Percentiles rank a stretch among this genome's conserved stretches.
phyloP scores from a whole-genome alignment of 768 basidiomycete species.

The Kwoniella pini region DNA sequence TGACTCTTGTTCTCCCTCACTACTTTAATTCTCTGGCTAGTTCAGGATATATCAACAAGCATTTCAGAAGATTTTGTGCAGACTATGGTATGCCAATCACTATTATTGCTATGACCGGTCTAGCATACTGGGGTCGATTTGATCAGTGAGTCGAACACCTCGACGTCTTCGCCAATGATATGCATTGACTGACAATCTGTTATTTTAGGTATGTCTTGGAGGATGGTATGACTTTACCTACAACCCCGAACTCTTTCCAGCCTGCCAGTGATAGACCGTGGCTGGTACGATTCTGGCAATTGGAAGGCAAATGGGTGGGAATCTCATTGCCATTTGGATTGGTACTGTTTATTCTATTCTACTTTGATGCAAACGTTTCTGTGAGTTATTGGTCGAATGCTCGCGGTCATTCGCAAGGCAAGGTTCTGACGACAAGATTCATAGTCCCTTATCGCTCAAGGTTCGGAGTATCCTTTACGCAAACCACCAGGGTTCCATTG shows the following conservation, averaged over 20 bases:
- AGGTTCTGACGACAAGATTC: background rate
- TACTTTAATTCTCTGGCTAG: conserved; percentile 69
- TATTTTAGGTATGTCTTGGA: conserved; percentile 56
- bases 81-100: conserved; percentile 93
- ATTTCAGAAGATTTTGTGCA: conserved; percentile 71
- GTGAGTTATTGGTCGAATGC: conserved; percentile 58
- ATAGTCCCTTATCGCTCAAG: conserved; percentile 88
- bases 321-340: conserved; percentile 87
- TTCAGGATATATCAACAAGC: conserved; percentile 69
- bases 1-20: conserved; percentile 75
- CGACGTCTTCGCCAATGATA: background rate
- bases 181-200: background rate
- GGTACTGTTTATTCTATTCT: conserved; percentile 85
- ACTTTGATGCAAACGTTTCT: conserved; percentile 93
- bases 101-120: conserved; percentile 69
- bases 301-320: conserved; percentile 84
- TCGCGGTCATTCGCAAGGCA: background rate
- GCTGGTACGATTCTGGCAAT: conserved; percentile 85
- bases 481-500: conserved; percentile 70
- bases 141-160: conserved; percentile 56
- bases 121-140: conserved; percentile 86
- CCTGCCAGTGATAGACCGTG: conserved; percentile 71
- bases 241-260: conserved; percentile 65
- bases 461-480: conserved; percentile 80
- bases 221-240: conserved; percentile 63